phyloP scores from a whole-genome alignment of 306 rosid genomes.

The Vicia sativa region DNA sequence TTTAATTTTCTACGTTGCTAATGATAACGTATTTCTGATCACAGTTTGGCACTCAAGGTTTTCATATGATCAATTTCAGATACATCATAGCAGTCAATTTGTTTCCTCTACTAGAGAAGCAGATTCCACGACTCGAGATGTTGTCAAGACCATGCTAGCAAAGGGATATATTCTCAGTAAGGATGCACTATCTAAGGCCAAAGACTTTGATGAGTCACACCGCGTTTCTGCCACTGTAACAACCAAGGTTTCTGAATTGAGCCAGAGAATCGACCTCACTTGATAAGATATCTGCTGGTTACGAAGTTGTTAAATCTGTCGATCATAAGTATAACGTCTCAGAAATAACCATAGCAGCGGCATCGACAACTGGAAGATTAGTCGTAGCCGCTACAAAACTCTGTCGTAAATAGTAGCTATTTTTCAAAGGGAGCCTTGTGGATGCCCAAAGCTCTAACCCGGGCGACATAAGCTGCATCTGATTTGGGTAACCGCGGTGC shows the following conservation, averaged over 20 bases:
- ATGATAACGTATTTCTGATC: too few species aligned
- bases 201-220: conserved; percentile 72
- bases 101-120: conserved; percentile 77
- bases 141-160: conserved; percentile 78
- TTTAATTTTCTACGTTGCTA: too few species aligned
- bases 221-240: conserved; percentile 72
- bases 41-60: too few species aligned
- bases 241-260: conserved; percentile 73
- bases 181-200: conserved; percentile 77
- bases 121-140: conserved; percentile 73
- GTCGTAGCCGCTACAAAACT: conserved; percentile 69
- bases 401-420: conserved; percentile 71
- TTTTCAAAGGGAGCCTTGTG: conserved; percentile 84
- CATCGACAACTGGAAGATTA: conserved; percentile 75
- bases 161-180: too few species aligned
- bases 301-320: conserved; percentile 57
- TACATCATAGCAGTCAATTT: too few species aligned
- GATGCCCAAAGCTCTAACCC: conserved; percentile 66
- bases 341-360: conserved; percentile 66
- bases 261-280: conserved; percentile 70
- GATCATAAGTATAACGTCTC: conserved; percentile 74
- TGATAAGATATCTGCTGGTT: conserved; percentile 67
- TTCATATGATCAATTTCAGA: too few species aligned
- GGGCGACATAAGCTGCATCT: conserved; percentile 69
- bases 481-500: conserved; percentile 65